Conservation (phyloP, 768 basidiomycete genomes). For the Boletus sp. region DNA sequence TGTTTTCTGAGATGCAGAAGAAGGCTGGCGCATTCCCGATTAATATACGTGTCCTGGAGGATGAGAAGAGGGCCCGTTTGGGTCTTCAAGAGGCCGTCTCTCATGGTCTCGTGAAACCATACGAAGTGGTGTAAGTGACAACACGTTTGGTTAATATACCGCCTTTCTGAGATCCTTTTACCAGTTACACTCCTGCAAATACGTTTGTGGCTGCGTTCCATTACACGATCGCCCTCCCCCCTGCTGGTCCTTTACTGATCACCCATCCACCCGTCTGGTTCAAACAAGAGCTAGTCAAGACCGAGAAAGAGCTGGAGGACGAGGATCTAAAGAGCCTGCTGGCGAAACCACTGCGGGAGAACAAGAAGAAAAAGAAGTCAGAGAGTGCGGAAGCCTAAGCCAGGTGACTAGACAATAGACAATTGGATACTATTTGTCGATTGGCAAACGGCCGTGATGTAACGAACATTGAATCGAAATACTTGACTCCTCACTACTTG, state of each 20-base stretch:
- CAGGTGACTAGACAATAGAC: slow-evolving; percentile 23
- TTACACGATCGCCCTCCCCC: slow-evolving; percentile 92
- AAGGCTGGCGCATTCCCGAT: slow-evolving; percentile 99
- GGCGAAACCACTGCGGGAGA: slow-evolving; percentile 77
- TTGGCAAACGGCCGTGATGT: slow-evolving; percentile 14
- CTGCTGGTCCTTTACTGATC: slow-evolving; percentile 84
- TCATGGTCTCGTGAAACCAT: slow-evolving; percentile 90
- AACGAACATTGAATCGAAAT: slow-evolving; percentile 11
- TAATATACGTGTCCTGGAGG: slow-evolving; percentile 90
- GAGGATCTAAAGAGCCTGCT: slow-evolving; percentile 80
- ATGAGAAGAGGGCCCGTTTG: slow-evolving; percentile 94
- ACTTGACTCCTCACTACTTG: slow-evolving; percentile 1
- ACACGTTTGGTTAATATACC: not conserved
- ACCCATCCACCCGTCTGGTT: slow-evolving; percentile 92
- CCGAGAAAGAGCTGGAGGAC: slow-evolving; percentile 86
- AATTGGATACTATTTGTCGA: slow-evolving; percentile 15
- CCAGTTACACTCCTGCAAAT: slow-evolving; percentile 74
- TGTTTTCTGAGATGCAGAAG: slow-evolving; percentile 96
- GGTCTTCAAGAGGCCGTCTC: slow-evolving; percentile 95
- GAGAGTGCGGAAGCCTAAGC: slow-evolving; percentile 44
- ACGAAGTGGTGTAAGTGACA: slow-evolving; percentile 81
- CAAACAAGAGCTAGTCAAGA: slow-evolving; percentile 86
- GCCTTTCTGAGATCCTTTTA: not conserved
- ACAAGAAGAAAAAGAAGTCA: slow-evolving; percentile 89
- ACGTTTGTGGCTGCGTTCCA: slow-evolving; percentile 95